These are phyloP conservation scores for Sclerospora graminicola DNA, from an alignment of 352 stramenopile species.

Conservation along the genomic window DNA sequence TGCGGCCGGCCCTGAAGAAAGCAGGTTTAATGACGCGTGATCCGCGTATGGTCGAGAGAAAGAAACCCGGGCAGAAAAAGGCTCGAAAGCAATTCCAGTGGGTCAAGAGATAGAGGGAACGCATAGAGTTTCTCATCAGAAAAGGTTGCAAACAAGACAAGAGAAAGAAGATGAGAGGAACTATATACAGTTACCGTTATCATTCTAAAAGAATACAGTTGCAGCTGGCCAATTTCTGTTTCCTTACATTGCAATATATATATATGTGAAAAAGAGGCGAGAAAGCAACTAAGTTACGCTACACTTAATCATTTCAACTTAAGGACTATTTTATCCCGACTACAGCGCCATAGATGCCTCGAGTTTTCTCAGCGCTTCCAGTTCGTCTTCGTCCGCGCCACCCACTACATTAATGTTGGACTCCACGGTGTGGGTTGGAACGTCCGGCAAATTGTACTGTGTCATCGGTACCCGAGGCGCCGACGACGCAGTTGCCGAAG, in stretches of 20 bases:
- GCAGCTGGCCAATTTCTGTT: slow-evolving; percentile 5
- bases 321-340: slow-evolving; percentile 1
- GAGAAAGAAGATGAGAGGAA: slow-evolving; percentile 3
- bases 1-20: slow-evolving; percentile 88
- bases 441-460: slow-evolving; percentile 67
- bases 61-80: slow-evolving; percentile 94
- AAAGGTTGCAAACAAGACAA: too few species aligned
- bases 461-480: slow-evolving; percentile 14
- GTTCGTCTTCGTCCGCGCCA: slow-evolving; percentile 67
- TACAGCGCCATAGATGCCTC: slow-evolving; percentile 83
- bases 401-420: slow-evolving; percentile 73
- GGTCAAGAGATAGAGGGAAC: slow-evolving; percentile 94
- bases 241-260: slow-evolving; percentile 27
- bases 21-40: slow-evolving; percentile 91
- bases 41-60: slow-evolving; percentile 93
- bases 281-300: not conserved
- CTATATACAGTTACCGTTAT: too few species aligned
- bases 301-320: slow-evolving; percentile 2
- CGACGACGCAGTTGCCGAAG: slow-evolving; percentile 12
- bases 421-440: slow-evolving; percentile 61
- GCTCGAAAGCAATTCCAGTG: slow-evolving; percentile 96
- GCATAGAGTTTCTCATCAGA: too few species aligned
- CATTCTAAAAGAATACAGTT: too few species aligned
- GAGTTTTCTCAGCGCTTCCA: slow-evolving; percentile 75
- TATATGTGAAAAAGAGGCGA: not conserved